These are phyloP conservation scores for Arthrobotrys entomopaga DNA, from an alignment of 2,329 filamentous ascomycete species.

Conservation along the genomic window DNA sequence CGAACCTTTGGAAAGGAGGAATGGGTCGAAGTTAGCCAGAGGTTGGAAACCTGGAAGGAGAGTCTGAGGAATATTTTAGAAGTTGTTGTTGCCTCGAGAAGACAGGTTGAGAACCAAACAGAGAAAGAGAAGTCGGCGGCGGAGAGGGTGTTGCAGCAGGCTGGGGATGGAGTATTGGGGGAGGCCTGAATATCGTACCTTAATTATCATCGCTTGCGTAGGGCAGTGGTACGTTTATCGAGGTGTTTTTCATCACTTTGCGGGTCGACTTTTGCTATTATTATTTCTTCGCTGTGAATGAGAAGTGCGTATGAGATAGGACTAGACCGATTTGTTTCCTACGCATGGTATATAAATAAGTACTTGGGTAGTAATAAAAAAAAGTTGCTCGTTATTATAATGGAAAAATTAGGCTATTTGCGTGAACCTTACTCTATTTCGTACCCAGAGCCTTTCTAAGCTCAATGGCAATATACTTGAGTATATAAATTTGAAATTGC, in stretches of 20 bases:
- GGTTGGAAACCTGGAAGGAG: constrained; percentile 89
- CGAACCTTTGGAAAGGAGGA: constrained; percentile 97
- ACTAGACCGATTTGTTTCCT: constrained; percentile 6
- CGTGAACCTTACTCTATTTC: neutral
- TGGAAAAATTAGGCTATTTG: too few species aligned
- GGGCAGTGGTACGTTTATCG: neutral
- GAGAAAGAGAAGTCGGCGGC: constrained; percentile 79
- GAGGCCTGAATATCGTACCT: constrained; percentile 22
- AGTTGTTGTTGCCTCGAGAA: constrained; percentile 81
- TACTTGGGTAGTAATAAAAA: constrained; percentile 9
- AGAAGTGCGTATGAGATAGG: neutral
- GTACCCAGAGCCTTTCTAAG: neutral
- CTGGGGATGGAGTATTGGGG: constrained; percentile 58
- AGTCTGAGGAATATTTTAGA: constrained; percentile 81
- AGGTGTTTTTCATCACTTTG: neutral
- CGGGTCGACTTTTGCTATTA: neutral
- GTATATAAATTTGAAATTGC: too few species aligned
- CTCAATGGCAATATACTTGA: too few species aligned
- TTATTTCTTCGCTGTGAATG: neutral
- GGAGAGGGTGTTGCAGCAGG: constrained; percentile 72
- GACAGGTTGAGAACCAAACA: constrained; percentile 75
- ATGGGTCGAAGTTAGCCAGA: constrained; percentile 91
- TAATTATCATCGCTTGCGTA: neutral
- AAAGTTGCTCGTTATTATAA: neutral
- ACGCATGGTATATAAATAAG: constrained; percentile 16